These are phyloP conservation scores for Tuber microsphaerosporum DNA, from an alignment of 495 filamentous ascomycete genomes.

Conservation along the genomic window DNA sequence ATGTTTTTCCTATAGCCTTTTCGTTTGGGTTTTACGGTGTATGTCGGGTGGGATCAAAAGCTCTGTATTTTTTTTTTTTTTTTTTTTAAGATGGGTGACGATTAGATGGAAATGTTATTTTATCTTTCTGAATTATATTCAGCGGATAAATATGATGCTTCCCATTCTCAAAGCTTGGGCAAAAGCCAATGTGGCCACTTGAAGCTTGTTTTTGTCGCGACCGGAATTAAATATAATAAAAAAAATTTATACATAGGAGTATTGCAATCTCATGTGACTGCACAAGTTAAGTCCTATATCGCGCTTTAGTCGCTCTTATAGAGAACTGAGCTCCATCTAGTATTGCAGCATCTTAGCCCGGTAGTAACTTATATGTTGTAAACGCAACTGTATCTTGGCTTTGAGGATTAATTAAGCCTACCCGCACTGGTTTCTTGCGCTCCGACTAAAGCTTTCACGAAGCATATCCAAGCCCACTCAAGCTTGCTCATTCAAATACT, in stretches of 20 bases:
- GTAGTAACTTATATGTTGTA: background rate
- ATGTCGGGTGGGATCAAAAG: background rate
- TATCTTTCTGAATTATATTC: background rate
- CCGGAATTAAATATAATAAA: background rate
- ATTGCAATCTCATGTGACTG: background rate
- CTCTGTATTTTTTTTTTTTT: background rate
- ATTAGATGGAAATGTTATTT: background rate
- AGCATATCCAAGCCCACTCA: background rate
- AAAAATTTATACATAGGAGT: background rate
- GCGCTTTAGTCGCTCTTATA: background rate
- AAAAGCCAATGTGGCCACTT: background rate
- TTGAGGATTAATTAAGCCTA: background rate
- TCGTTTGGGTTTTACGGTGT: constrained; percentile 22
- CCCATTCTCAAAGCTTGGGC: background rate
- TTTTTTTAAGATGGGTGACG: background rate
- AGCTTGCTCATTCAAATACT: background rate
- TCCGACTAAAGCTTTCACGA: background rate
- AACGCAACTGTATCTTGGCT: background rate
- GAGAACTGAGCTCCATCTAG: background rate
- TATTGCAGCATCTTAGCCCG: background rate
- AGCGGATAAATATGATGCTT: background rate
- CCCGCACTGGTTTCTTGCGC: background rate
- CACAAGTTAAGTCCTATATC: background rate
- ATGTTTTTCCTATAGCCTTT: constrained; percentile 4
- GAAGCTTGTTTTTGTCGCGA: background rate